A percentile compares a stretch with the other conserved stretches of the same genome.
Evolutionary conservation across 208 protist genomes (phyloP).

Genomic region (Strigomonas culicis): DNA sequence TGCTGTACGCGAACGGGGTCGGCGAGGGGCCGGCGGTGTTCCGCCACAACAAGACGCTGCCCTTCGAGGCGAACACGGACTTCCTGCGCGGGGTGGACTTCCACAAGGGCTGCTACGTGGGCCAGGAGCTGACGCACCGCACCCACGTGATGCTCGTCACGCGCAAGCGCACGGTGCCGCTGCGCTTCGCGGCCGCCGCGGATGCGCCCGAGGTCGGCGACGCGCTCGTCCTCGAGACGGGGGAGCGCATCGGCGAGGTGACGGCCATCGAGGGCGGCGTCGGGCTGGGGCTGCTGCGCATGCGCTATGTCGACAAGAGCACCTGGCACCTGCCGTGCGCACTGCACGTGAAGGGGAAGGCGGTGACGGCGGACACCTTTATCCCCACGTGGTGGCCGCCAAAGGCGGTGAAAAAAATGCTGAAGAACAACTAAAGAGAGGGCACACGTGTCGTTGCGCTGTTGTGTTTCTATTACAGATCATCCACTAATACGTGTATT

Average conservation of each 20-base stretch:
- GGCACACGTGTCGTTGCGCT: no score
- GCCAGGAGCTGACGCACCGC: conserved; percentile 95
- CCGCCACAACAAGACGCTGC: conserved; percentile 56
- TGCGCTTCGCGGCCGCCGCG: conserved; percentile 33
- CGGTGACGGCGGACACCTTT: conserved; percentile 24
- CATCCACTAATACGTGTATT: no score
- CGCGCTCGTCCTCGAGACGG: conserved; percentile 18
- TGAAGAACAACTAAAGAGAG: conserved; percentile 40
- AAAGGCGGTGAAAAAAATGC: conserved; percentile 65
- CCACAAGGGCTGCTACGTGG: conserved; percentile 96
- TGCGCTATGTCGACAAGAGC: conserved; percentile 62
- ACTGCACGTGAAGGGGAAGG: not conserved
- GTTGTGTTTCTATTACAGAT: no score
- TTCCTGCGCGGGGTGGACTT: conserved; percentile 90
- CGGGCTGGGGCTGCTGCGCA: conserved; percentile 62
- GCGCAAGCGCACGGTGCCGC: conserved; percentile 87
- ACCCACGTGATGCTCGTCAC: conserved; percentile 94
- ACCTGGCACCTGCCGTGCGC: conserved; percentile 37
- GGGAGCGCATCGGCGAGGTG: conserved; percentile 65
- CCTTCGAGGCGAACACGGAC: conserved; percentile 93
- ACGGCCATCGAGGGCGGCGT: conserved; percentile 34
- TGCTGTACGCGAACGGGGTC: conserved; percentile 68
- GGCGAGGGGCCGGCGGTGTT: conserved; percentile 83
- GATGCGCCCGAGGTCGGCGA: not conserved
- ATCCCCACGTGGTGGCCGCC: conserved; percentile 76